Percentiles rank a stretch among this genome's conserved stretches.
Evolutionary conservation across 176 grass and related monocot species (phyloP).

Genomic region (Lolium perenne): DNA sequence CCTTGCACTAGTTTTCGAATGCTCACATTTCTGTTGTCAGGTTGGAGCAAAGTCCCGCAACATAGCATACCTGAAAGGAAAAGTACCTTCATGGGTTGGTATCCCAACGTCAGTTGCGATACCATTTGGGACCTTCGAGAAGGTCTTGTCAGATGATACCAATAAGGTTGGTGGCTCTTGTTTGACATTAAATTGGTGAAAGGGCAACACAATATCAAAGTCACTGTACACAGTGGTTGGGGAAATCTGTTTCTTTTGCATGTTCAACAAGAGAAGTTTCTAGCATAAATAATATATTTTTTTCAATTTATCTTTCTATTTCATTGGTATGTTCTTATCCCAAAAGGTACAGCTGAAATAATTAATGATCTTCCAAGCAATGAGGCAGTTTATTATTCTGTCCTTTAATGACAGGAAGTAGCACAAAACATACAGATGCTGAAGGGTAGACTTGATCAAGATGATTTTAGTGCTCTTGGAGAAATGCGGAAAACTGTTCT

Average conservation of each 20-base stretch:
- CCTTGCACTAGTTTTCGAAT: background rate
- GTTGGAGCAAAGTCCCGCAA: slow-evolving; percentile 96
- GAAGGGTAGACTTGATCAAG: slow-evolving; percentile 65
- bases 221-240: slow-evolving; percentile 29
- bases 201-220: background rate
- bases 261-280: slow-evolving; percentile 2
- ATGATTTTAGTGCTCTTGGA: slow-evolving; percentile 74
- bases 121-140: slow-evolving; percentile 97
- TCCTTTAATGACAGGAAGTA: slow-evolving; percentile 64
- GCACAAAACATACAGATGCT: slow-evolving; percentile 65
- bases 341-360: background rate
- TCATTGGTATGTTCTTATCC: slow-evolving; percentile 24
- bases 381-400: slow-evolving; percentile 26
- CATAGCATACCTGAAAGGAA: slow-evolving; percentile 91
- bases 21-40: slow-evolving; percentile 53
- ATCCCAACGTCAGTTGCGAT: slow-evolving; percentile 94
- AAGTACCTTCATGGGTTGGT: slow-evolving; percentile 87
- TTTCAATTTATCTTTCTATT: background rate
- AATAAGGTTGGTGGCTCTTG: slow-evolving; percentile 69
- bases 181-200: slow-evolving; percentile 30
- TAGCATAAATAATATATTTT: background rate
- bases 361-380: slow-evolving; percentile 20
- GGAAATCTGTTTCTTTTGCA: slow-evolving; percentile 32
- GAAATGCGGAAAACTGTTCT: slow-evolving; percentile 79
- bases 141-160: slow-evolving; percentile 76